Base-by-base conservation (phyloP, 768 basidiomycete species). In the Chlorophyllum brunneum region DNA sequence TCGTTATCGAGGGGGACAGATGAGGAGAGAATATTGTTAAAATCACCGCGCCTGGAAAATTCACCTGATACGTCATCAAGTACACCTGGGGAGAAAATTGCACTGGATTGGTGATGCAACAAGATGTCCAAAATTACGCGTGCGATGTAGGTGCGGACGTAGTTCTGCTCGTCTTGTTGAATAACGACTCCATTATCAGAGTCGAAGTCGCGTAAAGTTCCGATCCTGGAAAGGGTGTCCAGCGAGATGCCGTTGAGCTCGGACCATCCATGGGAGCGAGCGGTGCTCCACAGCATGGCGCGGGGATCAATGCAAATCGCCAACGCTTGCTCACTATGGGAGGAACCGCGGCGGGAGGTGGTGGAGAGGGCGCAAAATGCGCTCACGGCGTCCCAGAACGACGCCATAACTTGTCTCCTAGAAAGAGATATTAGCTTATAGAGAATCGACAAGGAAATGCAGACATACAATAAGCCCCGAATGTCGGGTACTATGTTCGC, bases 251-350 rank as follows among this genome's bases (percentile, higher is more conserved):
- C 34, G 16, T 34, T 16, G 26, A 52, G 51, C 18, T 33, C 41
- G 18, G 30, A 13, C 51, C 51, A 52, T 16, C 51, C 51, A 5
- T 18, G 51, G 24, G 41, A 33, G 16, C 11, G 51, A 42, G 43
- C 10, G 16, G 41, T 41, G 26, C 42, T 27, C 33, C 42, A 13
- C 10, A 52, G 30, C 26, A 24, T 37, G 1, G 15, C 26, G 23
- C 42, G 42, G 9, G 41, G 18, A 44, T 44, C 43, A 8, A 20
- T 42, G 16, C 22, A 23, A 20, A 5, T 13, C 13, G 51, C 20
- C 23, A 24, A 8, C 13, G 23, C 34, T 5, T 6, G 41, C 7
- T 31, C 5, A 23, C 24, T 23, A 15, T 16, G 33, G 44, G 51
- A 3, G 8, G 7, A 22, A 31, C 36, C 51, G 23, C 18, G 18